Evolutionary conservation across 2,329 filamentous ascomycete species (phyloP).

Genomic region (Botrytis byssoidea): DNA sequence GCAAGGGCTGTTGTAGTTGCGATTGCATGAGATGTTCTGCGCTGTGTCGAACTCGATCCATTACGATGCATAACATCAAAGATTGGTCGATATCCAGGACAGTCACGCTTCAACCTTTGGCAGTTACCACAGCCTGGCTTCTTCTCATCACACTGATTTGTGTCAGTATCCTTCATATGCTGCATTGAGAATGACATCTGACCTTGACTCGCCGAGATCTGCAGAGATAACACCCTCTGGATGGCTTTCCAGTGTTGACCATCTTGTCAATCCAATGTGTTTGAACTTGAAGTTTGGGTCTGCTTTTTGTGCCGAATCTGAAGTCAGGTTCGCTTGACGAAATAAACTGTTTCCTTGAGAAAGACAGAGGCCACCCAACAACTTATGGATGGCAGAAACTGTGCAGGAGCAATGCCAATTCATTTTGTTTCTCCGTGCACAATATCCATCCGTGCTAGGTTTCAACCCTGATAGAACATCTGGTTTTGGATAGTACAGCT

Average conservation of each 20-base stretch:
- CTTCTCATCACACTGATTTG: constrained; percentile 22
- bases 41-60: background rate
- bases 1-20: background rate
- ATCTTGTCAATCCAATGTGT: background rate
- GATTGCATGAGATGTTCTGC: background rate
- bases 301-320: background rate
- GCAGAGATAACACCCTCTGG: constrained; percentile 25
- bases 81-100: constrained; percentile 18
- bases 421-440: background rate
- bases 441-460: constrained; percentile 7
- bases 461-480: constrained; percentile 2
- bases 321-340: background rate
- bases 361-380: background rate
- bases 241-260: constrained; percentile 22
- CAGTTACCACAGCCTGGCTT: constrained; percentile 31
- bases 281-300: background rate
- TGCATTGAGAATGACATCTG: background rate
- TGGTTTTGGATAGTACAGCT: too few relatives aligned
- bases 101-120: constrained; percentile 15
- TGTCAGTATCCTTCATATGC: background rate
- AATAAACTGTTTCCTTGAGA: background rate
- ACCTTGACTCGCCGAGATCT: constrained; percentile 27
- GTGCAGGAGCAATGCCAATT: background rate
- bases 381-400: background rate
- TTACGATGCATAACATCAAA: constrained; percentile 17